Base-by-base conservation (phyloP, 441 rosid genomes). In the Gossypium schwendimanii region DNA sequence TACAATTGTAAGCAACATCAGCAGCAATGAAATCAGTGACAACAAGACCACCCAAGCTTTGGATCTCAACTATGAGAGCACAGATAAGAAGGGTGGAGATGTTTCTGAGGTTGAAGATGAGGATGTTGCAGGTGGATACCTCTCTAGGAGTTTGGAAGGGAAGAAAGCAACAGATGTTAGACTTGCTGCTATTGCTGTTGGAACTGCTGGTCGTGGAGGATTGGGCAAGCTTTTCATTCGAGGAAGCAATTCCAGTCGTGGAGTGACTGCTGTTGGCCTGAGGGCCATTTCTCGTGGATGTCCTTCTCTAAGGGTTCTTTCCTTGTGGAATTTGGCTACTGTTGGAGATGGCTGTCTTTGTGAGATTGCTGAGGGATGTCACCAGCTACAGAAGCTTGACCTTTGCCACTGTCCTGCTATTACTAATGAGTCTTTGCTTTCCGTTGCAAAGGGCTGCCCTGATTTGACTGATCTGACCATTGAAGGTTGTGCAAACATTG, bases 131-230 rank as follows among this genome's bases (percentile, higher is more conserved):
- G 85, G 81, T 73, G 99, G 99, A 28, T 85, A 78, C 70, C 88
- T 93, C 26, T 83, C 92, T 45, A 88, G 99, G 80, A 87, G 84
- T 75, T 83, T 95, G 81, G 95, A 90, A 79, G 98, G 94, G 62
- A 91, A 86, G 86, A 93, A 92, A 74, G 97, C 98, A 0, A 93
- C 97, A 0, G 99, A 95, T 82, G 75, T 88, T 63, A 88, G 95
- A 58, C 89, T 95, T 63, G 96, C 99, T 63, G 87, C 99, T 0
- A 81, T 95, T 6, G 91, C 95, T 20, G 97, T 93, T 24, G 97
- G 98, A 71, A 91, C 96, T 44, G 86, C 93, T 36, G 74, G 76
- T 11, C 88, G 88, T 53, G 97, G 99, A 6, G 98, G 99, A 24
- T 73, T 95, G 41, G 95, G 89, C 2, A 93, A 95, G 69, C 89